Evolutionary conservation across 768 basidiomycete species (phyloP).

Genomic region (Cantharellus cinnabarinus): DNA sequence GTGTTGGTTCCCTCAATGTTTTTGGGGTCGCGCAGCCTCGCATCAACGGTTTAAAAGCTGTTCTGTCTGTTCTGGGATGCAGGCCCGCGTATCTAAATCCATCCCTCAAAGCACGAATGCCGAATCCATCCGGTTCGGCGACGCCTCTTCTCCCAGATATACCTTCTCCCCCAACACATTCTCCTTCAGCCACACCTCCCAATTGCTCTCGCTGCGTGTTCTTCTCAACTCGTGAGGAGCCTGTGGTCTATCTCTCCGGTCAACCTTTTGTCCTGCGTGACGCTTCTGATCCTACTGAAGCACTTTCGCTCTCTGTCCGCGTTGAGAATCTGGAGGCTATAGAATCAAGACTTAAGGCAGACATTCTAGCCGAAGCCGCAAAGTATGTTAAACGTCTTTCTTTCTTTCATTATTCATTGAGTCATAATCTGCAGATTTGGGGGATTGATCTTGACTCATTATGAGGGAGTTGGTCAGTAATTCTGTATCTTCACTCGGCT

Average conservation of each 20-base stretch:
- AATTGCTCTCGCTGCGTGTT: constrained; percentile 45
- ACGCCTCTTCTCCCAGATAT: neutral
- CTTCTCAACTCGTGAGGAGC: constrained; percentile 95
- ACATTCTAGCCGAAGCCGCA: constrained; percentile 69
- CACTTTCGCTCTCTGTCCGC: constrained; percentile 69
- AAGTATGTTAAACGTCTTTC: constrained; percentile 23
- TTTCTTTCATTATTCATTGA: neutral
- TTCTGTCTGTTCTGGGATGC: constrained; percentile 66
- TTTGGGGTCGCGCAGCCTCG: constrained; percentile 94
- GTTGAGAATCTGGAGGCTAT: constrained; percentile 90
- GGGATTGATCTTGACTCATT: constrained; percentile 80
- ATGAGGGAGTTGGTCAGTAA: constrained; percentile 50
- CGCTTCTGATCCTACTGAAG: constrained; percentile 59
- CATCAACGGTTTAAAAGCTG: constrained; percentile 73
- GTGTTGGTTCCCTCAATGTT: constrained; percentile 63
- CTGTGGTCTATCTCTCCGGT: constrained; percentile 65
- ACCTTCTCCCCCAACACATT: neutral
- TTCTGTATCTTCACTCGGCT: neutral
- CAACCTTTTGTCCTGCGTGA: constrained; percentile 87
- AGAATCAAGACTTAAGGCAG: constrained; percentile 69
- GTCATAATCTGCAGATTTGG: constrained; percentile 37
- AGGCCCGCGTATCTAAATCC: constrained; percentile 25
- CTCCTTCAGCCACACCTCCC: constrained; percentile 9
- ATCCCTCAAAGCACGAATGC: neutral
- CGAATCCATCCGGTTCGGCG: neutral